Percentiles rank a stretch among this genome's conserved stretches.
Conservation (phyloP, 2,329 filamentous ascomycete species). For the Cladophialophora bantiana region DNA sequence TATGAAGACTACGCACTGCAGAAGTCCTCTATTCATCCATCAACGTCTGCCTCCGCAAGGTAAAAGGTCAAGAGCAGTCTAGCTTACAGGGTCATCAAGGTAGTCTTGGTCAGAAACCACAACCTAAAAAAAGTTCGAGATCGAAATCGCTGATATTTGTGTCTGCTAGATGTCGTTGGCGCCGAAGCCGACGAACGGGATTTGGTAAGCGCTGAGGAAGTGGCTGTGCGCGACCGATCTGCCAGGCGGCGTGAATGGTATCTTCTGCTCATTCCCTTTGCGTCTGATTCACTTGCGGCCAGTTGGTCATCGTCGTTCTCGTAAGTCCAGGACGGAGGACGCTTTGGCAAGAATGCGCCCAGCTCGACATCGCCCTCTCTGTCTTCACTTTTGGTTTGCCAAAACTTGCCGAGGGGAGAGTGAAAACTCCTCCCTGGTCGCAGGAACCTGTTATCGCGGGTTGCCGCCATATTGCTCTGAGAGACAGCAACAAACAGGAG, state of each 20-base stretch:
- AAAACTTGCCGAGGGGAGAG: background rate
- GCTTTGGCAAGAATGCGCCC: background rate
- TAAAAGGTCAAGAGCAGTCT: background rate
- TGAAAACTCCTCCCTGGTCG: conserved; percentile 9
- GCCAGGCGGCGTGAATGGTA: background rate
- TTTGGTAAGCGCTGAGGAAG: background rate
- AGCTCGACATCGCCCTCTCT: background rate
- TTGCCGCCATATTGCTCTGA: conserved; percentile 1
- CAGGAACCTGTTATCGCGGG: conserved; percentile 2
- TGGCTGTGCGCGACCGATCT: background rate
- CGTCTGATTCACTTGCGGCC: background rate
- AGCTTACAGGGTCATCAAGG: conserved; percentile 10
- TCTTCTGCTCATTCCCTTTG: background rate
- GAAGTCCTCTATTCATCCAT: conserved; percentile 12
- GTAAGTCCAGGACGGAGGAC: background rate
- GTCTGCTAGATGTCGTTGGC: background rate
- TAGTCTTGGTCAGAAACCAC: background rate
- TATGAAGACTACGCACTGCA: conserved; percentile 45
- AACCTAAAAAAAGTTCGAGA: background rate
- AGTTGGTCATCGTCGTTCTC: conserved; percentile 1
- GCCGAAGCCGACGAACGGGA: background rate
- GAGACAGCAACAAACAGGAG: background rate
- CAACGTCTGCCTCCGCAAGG: background rate
- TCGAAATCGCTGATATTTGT: background rate
- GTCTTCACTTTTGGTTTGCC: background rate